These are phyloP conservation scores for Zygnema circumcarinatum DNA, from an alignment of 139 green algal genomes.

Conservation along the genomic window DNA sequence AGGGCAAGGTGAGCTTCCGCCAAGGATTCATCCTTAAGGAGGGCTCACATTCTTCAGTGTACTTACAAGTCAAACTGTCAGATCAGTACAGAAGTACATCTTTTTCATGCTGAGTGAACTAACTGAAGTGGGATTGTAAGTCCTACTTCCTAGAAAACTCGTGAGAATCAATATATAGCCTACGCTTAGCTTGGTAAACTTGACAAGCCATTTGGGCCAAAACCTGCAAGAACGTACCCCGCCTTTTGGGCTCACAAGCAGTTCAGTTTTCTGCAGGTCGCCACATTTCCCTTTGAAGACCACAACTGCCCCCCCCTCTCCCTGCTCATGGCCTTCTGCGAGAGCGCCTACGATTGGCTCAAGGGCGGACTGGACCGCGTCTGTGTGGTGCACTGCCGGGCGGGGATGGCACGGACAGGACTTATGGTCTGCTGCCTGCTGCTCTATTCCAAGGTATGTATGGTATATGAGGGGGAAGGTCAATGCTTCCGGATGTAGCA, in stretches of 20 bases:
- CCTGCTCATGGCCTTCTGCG: slow-evolving; percentile 50
- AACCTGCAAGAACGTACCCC: too few species aligned
- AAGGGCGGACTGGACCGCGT: slow-evolving; percentile 38
- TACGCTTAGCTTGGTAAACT: too few species aligned
- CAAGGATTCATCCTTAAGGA: background rate
- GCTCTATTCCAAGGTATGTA: slow-evolving; percentile 53
- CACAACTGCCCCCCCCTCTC: slow-evolving; percentile 58
- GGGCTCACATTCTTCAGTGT: background rate
- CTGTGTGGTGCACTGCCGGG: slow-evolving; percentile 64
- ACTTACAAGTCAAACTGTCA: background rate
- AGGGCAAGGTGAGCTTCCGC: slow-evolving; percentile 48
- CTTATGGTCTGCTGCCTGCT: slow-evolving; percentile 55
- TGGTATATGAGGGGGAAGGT: too few species aligned
- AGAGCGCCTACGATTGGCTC: slow-evolving; percentile 58
- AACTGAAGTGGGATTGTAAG: background rate
- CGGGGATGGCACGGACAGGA: slow-evolving; percentile 53
- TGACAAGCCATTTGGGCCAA: too few species aligned
- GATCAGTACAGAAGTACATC: background rate
- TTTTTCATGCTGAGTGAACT: background rate
- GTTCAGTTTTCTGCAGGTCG: slow-evolving; percentile 42
- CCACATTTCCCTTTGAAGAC: slow-evolving; percentile 63
- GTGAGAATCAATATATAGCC: too few species aligned
- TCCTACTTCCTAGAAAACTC: too few species aligned
- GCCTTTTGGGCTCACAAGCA: too few species aligned
- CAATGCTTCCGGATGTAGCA: too few species aligned